Percentiles rank a stretch among this genome's conserved stretches.
These are phyloP conservation scores for Aspergillus bombycis DNA, from an alignment of 2,329 filamentous ascomycete species.

Conservation along the genomic window DNA sequence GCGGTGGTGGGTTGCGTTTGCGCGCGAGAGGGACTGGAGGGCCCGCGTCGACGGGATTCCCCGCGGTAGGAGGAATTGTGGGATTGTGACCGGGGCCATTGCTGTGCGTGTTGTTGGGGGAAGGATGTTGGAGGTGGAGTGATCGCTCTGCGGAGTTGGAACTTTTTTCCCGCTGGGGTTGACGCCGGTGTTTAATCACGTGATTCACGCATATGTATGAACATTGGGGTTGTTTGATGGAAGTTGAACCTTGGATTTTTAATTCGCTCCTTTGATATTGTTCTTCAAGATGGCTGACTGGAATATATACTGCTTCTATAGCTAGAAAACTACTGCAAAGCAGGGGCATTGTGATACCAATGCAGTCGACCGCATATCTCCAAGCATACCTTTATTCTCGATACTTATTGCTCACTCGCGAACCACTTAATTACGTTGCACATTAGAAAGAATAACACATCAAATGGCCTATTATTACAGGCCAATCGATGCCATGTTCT, in stretches of 20 bases:
- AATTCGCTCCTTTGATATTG: background rate
- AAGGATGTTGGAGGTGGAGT: constrained; percentile 12
- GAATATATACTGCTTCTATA: background rate
- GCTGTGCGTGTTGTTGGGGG: background rate
- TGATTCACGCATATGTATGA: background rate
- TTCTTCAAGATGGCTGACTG: background rate
- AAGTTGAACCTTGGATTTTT: background rate
- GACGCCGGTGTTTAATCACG: background rate
- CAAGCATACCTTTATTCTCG: background rate
- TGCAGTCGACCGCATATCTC: background rate
- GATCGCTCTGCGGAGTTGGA: constrained; percentile 8
- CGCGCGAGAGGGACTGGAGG: constrained; percentile 32
- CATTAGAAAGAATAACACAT: background rate
- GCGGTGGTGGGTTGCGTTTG: constrained; percentile 14
- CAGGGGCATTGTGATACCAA: background rate
- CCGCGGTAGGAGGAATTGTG: constrained; percentile 69
- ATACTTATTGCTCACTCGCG: background rate
- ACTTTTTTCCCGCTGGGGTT: background rate
- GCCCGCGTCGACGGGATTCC: constrained; percentile 42
- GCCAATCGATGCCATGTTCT: background rate
- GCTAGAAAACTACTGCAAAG: background rate
- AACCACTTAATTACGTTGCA: background rate
- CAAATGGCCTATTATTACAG: background rate
- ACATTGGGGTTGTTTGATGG: background rate
- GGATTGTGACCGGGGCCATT: constrained; percentile 50